phyloP scores from a whole-genome alignment of 2,329 filamentous ascomycete genomes.

The Atkinsonella hypoxylon region DNA sequence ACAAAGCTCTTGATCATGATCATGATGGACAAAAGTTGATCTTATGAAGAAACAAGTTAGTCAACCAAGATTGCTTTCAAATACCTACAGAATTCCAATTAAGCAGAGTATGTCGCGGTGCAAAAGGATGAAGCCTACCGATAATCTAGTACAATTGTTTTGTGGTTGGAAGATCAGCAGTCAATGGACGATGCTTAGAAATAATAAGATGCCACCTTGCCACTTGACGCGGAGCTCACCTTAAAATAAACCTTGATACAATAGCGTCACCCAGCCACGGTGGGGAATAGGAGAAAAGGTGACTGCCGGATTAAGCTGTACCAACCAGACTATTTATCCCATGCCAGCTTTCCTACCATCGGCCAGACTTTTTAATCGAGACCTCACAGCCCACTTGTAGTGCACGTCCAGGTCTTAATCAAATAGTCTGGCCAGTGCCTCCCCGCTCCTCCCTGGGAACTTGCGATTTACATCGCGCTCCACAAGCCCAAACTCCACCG shows the following conservation, averaged over 20 bases:
- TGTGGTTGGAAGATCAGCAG: not conserved
- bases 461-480: not conserved
- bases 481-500: not conserved
- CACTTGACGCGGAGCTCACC: not conserved
- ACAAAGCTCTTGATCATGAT: constrained; percentile 49
- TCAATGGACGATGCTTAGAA: not conserved
- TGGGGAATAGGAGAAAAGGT: too few relatives aligned
- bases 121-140: not conserved
- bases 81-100: not conserved
- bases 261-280: not conserved
- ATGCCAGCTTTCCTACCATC: not conserved
- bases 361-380: too few relatives aligned
- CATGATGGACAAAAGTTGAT: constrained; percentile 26
- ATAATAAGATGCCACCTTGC: not conserved
- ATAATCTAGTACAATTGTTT: not conserved
- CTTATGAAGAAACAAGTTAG: not conserved
- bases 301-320: too few relatives aligned
- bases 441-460: too few relatives aligned
- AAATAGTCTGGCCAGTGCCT: too few relatives aligned
- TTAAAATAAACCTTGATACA: not conserved
- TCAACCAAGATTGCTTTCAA: not conserved
- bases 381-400: too few relatives aligned
- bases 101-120: not conserved
- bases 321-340: not conserved
- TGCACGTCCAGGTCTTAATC: too few relatives aligned